Conservation (phyloP, 2,329 filamentous ascomycete species). For the Polytolypa hystricis region DNA sequence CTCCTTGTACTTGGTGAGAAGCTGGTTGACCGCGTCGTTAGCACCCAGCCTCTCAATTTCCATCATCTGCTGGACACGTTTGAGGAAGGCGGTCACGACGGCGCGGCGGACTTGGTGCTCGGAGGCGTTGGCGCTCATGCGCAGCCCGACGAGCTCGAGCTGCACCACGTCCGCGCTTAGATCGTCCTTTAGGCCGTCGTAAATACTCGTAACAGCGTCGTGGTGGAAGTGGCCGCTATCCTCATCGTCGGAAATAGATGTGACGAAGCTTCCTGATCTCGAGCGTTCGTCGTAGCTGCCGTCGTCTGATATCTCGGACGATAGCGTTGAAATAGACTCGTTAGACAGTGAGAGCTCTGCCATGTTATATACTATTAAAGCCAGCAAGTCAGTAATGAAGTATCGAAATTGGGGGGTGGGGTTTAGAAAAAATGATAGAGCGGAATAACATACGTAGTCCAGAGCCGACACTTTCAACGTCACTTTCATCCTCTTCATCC, state of each 20-base stretch:
- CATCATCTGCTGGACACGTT: constrained; percentile 62
- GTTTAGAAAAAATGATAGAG: not conserved
- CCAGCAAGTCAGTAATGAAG: constrained; percentile 8
- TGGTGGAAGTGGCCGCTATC: constrained; percentile 61
- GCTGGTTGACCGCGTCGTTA: constrained; percentile 51
- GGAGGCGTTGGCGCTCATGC: constrained; percentile 80
- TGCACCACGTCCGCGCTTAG: constrained; percentile 72
- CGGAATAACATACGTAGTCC: constrained; percentile 6
- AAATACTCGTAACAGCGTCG: constrained; percentile 76
- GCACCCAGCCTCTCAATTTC: constrained; percentile 47
- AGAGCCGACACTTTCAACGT: constrained; percentile 50
- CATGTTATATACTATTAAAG: constrained; percentile 39
- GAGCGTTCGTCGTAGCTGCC: constrained; percentile 36
- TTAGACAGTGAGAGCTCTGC: constrained; percentile 34
- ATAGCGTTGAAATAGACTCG: constrained; percentile 53
- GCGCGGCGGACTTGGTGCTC: constrained; percentile 80
- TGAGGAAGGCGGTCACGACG: constrained; percentile 74
- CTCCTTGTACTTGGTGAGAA: constrained; percentile 54
- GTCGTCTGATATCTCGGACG: constrained; percentile 41
- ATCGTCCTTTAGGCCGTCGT: constrained; percentile 68
- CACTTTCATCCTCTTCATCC: constrained; percentile 54
- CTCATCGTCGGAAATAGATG: constrained; percentile 55
- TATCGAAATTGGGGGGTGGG: not conserved
- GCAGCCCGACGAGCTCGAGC: constrained; percentile 86
- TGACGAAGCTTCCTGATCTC: constrained; percentile 60